Base-by-base conservation (phyloP, 768 basidiomycete genomes). In the Amyloporia xantha region DNA sequence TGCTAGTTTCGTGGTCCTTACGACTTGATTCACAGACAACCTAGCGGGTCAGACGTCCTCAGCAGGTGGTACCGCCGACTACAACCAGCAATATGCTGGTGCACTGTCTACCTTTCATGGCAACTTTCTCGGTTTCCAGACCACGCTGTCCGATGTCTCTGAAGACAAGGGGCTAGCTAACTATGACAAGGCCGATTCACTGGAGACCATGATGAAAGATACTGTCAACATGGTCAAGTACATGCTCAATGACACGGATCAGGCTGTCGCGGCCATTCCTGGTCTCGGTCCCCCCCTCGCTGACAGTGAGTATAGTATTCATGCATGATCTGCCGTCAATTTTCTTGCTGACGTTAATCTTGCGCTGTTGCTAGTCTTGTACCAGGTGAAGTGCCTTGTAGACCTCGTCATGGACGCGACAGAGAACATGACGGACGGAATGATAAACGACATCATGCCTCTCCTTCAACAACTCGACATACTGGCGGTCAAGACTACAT, bases 311-410 rank as follows among this genome's bases (percentile, higher is more conserved):
- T 69, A 19, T n/a, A 23, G 1, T 5, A 27, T 9, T 41, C 4
- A 26, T 52, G 2, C n/a, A n/a, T n/a, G n/a, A n/a, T n/a, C n/a
- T n/a, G n/a, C n/a, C n/a, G n/a, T n/a, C n/a, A n/a, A n/a, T n/a
- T n/a, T n/a, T n/a, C n/a, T n/a, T 41, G 41, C 21, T 42, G 46
- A 24, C 6, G 10, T 19, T n/a, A 3, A 38, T 7, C 28, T 21
- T 50, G 17, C n/a, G n/a, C n/a, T n/a, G n/a, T 21, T 35, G n/a
- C 1, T 43, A 86, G 84, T 78, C 53, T 66, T 82, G 7, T 78
- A 79, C 51, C 65, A 78, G 9, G 59, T 82, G 61, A 84, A 86
- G 59, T 84, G 84, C 57, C 51, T 77, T 21, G 44, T 84, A 26
- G 79, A 81, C 54, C 65, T 65, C 3, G 45, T 77, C 23, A 63